Evolutionary conservation across 1,284 basidiomycete species (phyloP).

Genomic region (Tylopilus orsonianus): DNA sequence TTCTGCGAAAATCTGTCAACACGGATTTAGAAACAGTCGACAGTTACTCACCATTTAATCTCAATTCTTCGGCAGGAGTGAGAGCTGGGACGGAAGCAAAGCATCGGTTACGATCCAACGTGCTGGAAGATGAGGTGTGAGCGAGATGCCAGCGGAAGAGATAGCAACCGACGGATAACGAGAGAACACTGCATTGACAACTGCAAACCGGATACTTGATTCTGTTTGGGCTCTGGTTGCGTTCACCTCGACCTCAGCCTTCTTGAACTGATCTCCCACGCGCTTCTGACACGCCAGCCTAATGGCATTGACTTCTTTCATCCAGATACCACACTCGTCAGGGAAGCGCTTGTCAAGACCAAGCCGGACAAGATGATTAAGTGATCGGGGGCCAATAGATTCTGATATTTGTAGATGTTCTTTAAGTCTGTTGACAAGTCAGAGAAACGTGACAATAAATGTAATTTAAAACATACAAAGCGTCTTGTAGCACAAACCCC

Average conservation of each 20-base stretch:
- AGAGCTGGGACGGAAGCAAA: constrained; percentile 15
- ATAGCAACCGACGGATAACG: constrained; percentile 31
- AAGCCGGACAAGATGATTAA: constrained; percentile 33
- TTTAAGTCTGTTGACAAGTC: constrained; percentile 24
- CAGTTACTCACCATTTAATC: constrained; percentile 12
- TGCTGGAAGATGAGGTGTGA: constrained; percentile 14
- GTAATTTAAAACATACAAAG: constrained; percentile 19
- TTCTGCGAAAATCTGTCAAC: constrained; percentile 7
- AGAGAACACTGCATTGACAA: constrained; percentile 27
- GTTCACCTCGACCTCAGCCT: constrained; percentile 12
- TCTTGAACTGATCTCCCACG: constrained; percentile 11
- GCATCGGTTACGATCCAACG: constrained; percentile 21
- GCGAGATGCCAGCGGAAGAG: neutral
- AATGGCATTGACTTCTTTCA: constrained; percentile 16
- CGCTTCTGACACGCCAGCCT: constrained; percentile 5
- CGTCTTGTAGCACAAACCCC: constrained; percentile 20
- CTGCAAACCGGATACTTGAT: constrained; percentile 25
- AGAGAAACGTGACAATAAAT: neutral
- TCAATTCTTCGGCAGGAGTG: constrained; percentile 18
- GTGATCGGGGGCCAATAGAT: constrained; percentile 26
- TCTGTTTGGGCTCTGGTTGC: constrained; percentile 13
- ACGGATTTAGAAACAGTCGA: neutral
- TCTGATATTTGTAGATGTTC: constrained; percentile 32
- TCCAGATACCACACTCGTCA: constrained; percentile 28
- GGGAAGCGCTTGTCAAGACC: constrained; percentile 36